Conservation (phyloP, 2,329 filamentous ascomycete species). For the Beauveria pseudobassiana region DNA sequence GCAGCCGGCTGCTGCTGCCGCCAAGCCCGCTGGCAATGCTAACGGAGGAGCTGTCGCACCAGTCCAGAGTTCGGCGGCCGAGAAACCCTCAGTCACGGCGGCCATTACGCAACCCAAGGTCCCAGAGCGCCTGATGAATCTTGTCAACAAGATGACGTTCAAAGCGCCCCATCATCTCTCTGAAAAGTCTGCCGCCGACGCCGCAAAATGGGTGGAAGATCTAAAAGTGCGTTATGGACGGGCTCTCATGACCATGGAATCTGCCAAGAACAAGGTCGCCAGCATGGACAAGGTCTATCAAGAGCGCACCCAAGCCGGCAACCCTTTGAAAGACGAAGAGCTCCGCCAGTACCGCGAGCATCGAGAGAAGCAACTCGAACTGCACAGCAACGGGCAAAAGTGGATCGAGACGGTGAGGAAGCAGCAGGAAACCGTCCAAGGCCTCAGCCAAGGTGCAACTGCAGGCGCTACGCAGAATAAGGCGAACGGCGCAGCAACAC, state of each 20-base stretch:
- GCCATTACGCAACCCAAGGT: constrained; percentile 23
- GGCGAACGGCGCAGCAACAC: constrained; percentile 14
- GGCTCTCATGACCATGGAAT: constrained; percentile 44
- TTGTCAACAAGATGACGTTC: constrained; percentile 42
- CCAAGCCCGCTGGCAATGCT: neutral
- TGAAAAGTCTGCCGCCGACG: constrained; percentile 35
- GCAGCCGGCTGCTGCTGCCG: constrained; percentile 1
- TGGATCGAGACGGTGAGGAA: constrained; percentile 42
- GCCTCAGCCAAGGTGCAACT: constrained; percentile 13
- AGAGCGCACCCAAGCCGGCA: constrained; percentile 35
- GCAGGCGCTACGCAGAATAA: constrained; percentile 15
- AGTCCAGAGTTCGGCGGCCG: neutral
- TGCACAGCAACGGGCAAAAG: constrained; percentile 37
- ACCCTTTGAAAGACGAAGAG: constrained; percentile 39
- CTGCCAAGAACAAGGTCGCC: constrained; percentile 31
- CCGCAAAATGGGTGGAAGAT: constrained; percentile 41
- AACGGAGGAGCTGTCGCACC: constrained; percentile 1
- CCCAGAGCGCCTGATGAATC: constrained; percentile 37
- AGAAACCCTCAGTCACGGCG: constrained; percentile 6
- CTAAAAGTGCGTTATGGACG: constrained; percentile 39
- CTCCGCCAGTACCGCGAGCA: constrained; percentile 35
- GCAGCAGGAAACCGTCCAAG: constrained; percentile 35
- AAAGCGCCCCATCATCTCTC: constrained; percentile 33
- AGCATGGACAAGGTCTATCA: constrained; percentile 36
- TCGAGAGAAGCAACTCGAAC: constrained; percentile 37